Percentiles rank a stretch among this genome's conserved stretches.
Conservation (phyloP, 1,139 yeast species). For the Taiozyma sp. region DNA sequence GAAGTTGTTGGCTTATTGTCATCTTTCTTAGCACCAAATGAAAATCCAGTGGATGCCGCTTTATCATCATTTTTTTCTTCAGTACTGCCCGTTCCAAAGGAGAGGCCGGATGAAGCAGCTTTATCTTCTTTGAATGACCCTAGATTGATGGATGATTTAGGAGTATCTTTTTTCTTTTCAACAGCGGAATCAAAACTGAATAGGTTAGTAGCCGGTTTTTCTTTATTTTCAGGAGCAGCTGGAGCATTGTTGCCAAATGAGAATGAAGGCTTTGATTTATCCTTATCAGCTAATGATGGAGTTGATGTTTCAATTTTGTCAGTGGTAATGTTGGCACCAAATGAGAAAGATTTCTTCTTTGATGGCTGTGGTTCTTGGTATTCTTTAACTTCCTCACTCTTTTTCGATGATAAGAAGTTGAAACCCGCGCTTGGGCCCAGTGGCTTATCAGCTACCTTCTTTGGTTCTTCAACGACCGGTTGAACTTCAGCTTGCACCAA, state of each 20-base stretch:
- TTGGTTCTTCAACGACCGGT: constrained; percentile 1
- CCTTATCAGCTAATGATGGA: background rate
- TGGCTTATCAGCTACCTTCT: constrained; percentile 1
- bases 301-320: constrained; percentile 2
- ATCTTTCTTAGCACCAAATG: background rate
- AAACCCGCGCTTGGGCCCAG: constrained; percentile 26
- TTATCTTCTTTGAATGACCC: constrained; percentile 2
- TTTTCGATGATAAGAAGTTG: constrained; percentile 16
- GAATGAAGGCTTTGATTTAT: constrained; percentile 6
- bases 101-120: background rate
- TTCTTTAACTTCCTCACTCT: background rate
- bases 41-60: background rate
- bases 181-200: background rate
- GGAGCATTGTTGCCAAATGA: constrained; percentile 1
- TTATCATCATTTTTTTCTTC: constrained; percentile 2
- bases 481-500: constrained; percentile 7
- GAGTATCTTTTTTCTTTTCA: background rate
- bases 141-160: constrained; percentile 3
- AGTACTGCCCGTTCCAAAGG: background rate
- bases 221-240: constrained; percentile 2
- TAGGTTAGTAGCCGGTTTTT: background rate
- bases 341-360: constrained; percentile 1
- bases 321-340: constrained; percentile 1
- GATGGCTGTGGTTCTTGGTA: background rate
- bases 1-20: constrained; percentile 3